Base-by-base conservation (phyloP, 2,329 filamentous ascomycete genomes). In the Penicillium griseofulvum region DNA sequence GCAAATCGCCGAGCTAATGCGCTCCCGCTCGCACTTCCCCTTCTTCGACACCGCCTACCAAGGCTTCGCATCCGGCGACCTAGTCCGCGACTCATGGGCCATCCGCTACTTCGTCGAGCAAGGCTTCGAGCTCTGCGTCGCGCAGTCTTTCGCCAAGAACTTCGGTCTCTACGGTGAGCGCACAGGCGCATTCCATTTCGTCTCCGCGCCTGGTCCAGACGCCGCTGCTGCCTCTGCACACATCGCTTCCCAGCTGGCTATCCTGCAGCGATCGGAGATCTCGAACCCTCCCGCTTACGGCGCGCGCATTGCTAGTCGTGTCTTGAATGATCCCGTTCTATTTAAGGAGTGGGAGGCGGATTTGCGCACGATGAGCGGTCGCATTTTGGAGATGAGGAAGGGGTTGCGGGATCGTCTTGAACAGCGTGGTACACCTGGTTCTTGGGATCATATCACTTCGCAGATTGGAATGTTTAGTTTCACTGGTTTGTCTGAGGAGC, bases 381-480 rank as follows among this genome's bases (percentile, higher is more conserved):
- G 94, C 60, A 99, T 99, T 79, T 93, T 90, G 63, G 83, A 85
- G 70, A 99, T 97, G 94, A 87, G 94, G 61, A 85, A 85, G 68
- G 85, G 83, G 4, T 79, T 99, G 65, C 84, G 90, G 48, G 77
- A 79, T 53, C 90, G 92, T 75, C 84, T 99, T 11, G 93, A 97
- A 77, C 85, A 87, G 69, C 83, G 93, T 56, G 85, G 84, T 29
- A 97, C 94, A 0, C 93, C 93, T 0, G 93, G 93, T 31, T 88
- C 84, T 14, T 99, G 94, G 94, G 90, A 92, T 70, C 94, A 99
- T 78, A 96, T 99, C 73, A 97, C 92, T 16, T 90, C 95, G 68
- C 94, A 99, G 82, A 99, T 99, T 71, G 94, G 94, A 78, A 99
- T 99, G 94, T 99, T 99, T 79, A 93, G 88, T 74, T 99, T 96